These are phyloP conservation scores for Cryphonectria japonica DNA, from an alignment of 2,329 filamentous ascomycete genomes.

Conservation along the genomic window DNA sequence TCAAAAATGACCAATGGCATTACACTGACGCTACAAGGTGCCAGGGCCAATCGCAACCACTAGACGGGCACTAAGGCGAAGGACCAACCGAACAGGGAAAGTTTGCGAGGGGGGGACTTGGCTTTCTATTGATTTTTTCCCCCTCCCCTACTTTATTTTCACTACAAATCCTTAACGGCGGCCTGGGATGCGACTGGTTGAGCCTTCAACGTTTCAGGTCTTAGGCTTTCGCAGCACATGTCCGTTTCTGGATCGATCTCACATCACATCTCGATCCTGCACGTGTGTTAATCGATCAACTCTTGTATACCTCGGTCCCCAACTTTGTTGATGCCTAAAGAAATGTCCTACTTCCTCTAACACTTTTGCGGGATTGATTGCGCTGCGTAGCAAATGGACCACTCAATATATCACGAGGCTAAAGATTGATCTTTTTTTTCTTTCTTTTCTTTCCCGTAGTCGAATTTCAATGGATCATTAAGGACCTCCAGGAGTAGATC, in stretches of 20 bases:
- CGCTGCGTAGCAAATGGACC: too few relatives aligned
- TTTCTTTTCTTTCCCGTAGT: too few relatives aligned
- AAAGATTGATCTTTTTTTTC: too few relatives aligned
- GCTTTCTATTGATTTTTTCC: not conserved
- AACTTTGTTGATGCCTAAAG: not conserved
- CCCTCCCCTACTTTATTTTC: too few relatives aligned
- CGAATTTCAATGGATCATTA: too few relatives aligned
- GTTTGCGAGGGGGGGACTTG: slow-evolving; percentile 20
- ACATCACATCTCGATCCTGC: not conserved
- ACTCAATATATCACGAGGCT: too few relatives aligned
- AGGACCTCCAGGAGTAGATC: too few relatives aligned
- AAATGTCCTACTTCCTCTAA: not conserved
- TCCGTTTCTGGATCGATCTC: not conserved
- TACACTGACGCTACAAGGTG: not conserved
- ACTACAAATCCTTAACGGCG: not conserved
- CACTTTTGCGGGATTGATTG: not conserved
- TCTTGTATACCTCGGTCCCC: not conserved
- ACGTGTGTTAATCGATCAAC: not conserved
- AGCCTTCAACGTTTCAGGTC: slow-evolving; percentile 17
- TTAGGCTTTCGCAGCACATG: not conserved
- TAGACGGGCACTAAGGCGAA: not conserved
- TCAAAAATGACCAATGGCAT: not conserved
- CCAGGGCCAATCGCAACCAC: slow-evolving; percentile 17
- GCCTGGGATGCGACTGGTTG: slow-evolving; percentile 13
- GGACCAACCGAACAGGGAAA: slow-evolving; percentile 23